These are phyloP conservation scores for Catunica adiposa DNA, from an alignment of 2,329 filamentous ascomycete genomes.

Conservation along the genomic window DNA sequence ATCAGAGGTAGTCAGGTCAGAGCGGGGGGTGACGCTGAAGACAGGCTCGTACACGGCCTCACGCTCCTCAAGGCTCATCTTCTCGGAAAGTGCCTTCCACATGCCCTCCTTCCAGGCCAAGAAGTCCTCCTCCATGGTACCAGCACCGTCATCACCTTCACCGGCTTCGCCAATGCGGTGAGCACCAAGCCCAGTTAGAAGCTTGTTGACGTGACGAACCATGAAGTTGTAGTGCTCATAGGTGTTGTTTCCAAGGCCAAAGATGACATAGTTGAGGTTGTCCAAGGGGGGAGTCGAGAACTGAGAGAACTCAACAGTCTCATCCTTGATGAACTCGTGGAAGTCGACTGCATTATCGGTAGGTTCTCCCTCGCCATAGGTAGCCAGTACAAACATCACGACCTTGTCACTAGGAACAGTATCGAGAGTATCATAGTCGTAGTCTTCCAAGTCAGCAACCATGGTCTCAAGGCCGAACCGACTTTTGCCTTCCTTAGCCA, in stretches of 20 bases:
- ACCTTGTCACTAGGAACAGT: conserved; percentile 77
- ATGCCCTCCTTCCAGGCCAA: conserved; percentile 98
- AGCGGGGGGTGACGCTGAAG: conserved; percentile 65
- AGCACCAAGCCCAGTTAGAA: conserved; percentile 66
- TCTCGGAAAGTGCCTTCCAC: conserved; percentile 72
- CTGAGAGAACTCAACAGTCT: conserved; percentile 68
- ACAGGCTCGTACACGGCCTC: conserved; percentile 92
- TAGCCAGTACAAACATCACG: conserved; percentile 87
- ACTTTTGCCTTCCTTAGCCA: conserved; percentile 94
- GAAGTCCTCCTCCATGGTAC: conserved; percentile 99
- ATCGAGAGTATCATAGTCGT: conserved; percentile 91
- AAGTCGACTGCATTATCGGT: conserved; percentile 98
- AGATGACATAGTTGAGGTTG: conserved; percentile 83
- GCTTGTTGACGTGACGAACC: conserved; percentile 80
- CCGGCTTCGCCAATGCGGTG: conserved; percentile 73
- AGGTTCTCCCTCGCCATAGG: conserved; percentile 94
- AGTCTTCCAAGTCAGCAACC: conserved; percentile 95
- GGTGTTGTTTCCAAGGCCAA: conserved; percentile 96
- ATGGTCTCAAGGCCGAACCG: conserved; percentile 94
- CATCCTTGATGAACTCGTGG: conserved; percentile 82
- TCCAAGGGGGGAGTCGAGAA: conserved; percentile 55
- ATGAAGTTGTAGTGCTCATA: conserved; percentile 99
- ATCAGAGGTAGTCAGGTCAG: conserved; percentile 56
- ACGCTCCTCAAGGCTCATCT: conserved; percentile 82
- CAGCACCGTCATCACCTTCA: conserved; percentile 92